Base-by-base conservation (phyloP, 805 yeast genomes). In the Teunomyces tritomae region DNA sequence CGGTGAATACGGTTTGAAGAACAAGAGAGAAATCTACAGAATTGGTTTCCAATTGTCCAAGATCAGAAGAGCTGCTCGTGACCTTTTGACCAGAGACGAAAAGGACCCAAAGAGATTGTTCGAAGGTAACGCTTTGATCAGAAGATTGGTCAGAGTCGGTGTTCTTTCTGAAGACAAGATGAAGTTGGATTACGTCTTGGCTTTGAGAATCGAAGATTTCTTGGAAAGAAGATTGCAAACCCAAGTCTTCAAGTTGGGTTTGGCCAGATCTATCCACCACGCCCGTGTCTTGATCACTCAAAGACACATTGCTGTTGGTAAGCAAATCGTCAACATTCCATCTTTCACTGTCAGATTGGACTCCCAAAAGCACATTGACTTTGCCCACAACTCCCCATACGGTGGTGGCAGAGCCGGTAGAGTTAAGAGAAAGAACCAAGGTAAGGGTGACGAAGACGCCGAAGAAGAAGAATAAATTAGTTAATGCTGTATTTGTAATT, bases 321-420 rank as follows among this genome's bases (percentile, higher is more conserved):
- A 95, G 87, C 99, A 94, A 83, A 84, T 90, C 67, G 99, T 94
- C 78, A 88, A 84, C 83, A 87, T 94, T 64, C 98, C 99, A 78
- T 92, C 98, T 62, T 94, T 94, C 92, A 87, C 91, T 86, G 99
- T 94, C 61, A 95, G 99, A 84, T 87, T 94, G 75, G 99, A 94
- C 83, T 91, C 99, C 63, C 99, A 94, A 82, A 94, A 94, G 88
- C 98, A 94, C 90, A 89, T 94, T 80, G 98, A 94, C 85, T 94
- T 92, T 70, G 96, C 99, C 69, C 87, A 94, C 75, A 89, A 89
- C 77, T 94, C 99, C 64, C 99, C 99, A 78, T 92, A 89, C 91
- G 99, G 99, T 78, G 99, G 99, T 82, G 99, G 97, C 68, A 92
- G 99, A 84, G 95, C 99, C 66, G 99, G 99, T 77, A 94, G 99